Evolutionary conservation across 129 eudicot genomes (phyloP), one percentile per base, ranked within the genome.

Genomic region (Centella asiatica): DNA sequence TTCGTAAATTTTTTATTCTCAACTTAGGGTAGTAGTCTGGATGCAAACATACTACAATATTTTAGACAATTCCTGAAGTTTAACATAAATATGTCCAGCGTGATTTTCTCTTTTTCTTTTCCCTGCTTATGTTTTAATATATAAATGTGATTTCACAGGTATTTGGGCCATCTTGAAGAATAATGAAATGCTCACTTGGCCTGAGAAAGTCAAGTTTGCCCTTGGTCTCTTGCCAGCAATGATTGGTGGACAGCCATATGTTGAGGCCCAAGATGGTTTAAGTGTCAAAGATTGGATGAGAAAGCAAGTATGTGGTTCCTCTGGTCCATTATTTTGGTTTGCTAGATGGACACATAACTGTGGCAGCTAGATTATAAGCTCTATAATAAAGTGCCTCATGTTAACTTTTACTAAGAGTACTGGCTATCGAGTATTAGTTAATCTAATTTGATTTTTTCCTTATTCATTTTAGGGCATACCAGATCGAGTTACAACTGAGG

Each of bases 181-280:
- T 81, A 93, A 87, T 70, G 96, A 87, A 80, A 93, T 93, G 99
- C 87, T 93, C 61, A 84, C 99, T 9, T 93, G 99, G 99, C 83
- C 96, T 0, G 99, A 93, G 89, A 93, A 93, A 77, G 81, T 93
- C 17, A 93, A 93, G 73, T 93, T 93, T 77, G 99, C 99, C 2
- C 80, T 93, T 55, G 99, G 99, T 49, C 95, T 87, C 64, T 73
- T 93, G 78, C 99, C 96, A 71, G 99, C 99, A 50, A 93, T 93
- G 72, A 62, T 85, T 57, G 96, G 99, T 40, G 99, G 99, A 31
- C 99, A 93, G 65, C 47, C 95, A 40, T 93, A 93, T 76, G 99
- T 93, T 28, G 99, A 93, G 69, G 99, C 99, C 28, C 96, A 93
- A 71, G 99, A 93, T 71, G 92, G 96, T 44, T 73, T 87, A 33